These are phyloP conservation scores for Globisporangium irregulare DNA, from an alignment of 352 stramenopile genomes.

Conservation along the genomic window DNA sequence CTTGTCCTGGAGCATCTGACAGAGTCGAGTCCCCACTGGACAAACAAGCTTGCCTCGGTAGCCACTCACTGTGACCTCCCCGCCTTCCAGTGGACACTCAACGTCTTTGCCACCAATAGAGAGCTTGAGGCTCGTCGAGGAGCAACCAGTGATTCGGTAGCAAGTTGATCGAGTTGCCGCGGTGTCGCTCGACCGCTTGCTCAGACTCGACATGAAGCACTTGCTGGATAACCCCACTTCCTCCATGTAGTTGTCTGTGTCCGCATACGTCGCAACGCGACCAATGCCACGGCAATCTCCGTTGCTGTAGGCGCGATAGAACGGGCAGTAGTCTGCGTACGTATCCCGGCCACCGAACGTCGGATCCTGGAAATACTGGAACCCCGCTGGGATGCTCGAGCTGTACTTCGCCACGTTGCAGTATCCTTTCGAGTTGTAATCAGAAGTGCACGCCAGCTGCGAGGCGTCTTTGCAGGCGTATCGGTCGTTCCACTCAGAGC, in stretches of 20 bases:
- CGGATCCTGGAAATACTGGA: constrained; percentile 78
- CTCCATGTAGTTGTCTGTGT: constrained; percentile 54
- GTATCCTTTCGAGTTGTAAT: constrained; percentile 71
- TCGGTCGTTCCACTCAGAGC: constrained; percentile 64
- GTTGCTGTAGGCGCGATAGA: constrained; percentile 76
- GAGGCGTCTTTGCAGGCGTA: constrained; percentile 55
- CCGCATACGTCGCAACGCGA: constrained; percentile 29
- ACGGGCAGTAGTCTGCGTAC: constrained; percentile 80
- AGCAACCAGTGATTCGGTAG: constrained; percentile 59
- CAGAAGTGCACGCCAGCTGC: constrained; percentile 54
- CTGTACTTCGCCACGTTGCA: constrained; percentile 70
- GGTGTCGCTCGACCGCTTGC: constrained; percentile 33
- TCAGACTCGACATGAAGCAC: constrained; percentile 74
- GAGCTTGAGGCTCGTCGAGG: constrained; percentile 32
- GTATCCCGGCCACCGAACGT: constrained; percentile 53
- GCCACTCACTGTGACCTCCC: constrained; percentile 45
- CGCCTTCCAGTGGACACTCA: constrained; percentile 56
- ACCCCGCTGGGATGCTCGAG: constrained; percentile 65
- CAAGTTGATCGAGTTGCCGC: constrained; percentile 38
- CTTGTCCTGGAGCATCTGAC: constrained; percentile 63
- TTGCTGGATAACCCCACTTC: constrained; percentile 46
- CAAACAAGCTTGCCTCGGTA: constrained; percentile 52
- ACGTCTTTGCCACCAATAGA: constrained; percentile 52
- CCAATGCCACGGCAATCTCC: constrained; percentile 69
- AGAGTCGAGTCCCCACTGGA: constrained; percentile 45